Percentiles rank a stretch among this genome's conserved stretches.
Evolutionary conservation across 805 yeast genomes (phyloP).

Genomic region (Ogataea dorogensis): DNA sequence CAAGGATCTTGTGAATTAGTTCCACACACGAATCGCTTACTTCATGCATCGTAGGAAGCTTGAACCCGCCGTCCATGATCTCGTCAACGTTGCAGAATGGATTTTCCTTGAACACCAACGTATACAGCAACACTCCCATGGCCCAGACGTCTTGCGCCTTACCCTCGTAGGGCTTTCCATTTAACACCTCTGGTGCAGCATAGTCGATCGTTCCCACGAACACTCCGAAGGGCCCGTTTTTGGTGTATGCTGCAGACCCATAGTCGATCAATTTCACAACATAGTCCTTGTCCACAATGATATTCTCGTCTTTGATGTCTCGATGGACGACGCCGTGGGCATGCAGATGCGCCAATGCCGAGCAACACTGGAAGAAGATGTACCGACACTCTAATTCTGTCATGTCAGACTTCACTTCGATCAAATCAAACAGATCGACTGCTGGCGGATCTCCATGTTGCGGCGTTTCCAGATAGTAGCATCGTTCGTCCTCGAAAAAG

Average conservation of each 20-base stretch:
- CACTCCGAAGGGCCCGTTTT: constrained; percentile 93
- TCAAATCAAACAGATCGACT: constrained; percentile 87
- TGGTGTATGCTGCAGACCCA: constrained; percentile 90
- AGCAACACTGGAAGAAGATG: constrained; percentile 75
- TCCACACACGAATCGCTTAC: constrained; percentile 59
- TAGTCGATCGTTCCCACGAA: constrained; percentile 97
- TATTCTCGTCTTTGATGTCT: constrained; percentile 92
- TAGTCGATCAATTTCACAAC: constrained; percentile 86
- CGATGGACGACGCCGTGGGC: constrained; percentile 86
- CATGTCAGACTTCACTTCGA: constrained; percentile 83
- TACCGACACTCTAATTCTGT: constrained; percentile 73
- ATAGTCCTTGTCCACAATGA: constrained; percentile 81
- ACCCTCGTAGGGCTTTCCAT: constrained; percentile 88
- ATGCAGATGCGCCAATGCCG: constrained; percentile 81
- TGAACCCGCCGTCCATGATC: constrained; percentile 84
- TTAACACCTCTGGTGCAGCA: constrained; percentile 94
- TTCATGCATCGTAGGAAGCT: constrained; percentile 55
- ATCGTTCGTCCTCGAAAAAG: constrained; percentile 87
- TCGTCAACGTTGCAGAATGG: constrained; percentile 96
- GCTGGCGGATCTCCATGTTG: constrained; percentile 90
- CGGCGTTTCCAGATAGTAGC: constrained; percentile 88
- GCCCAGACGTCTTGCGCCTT: constrained; percentile 98
- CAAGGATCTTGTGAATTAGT: constrained; percentile 63
- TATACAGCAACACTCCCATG: constrained; percentile 84
- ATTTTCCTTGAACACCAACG: constrained; percentile 87